Conservation (phyloP, 768 basidiomycete genomes). For the Lenzites betulinus region DNA sequence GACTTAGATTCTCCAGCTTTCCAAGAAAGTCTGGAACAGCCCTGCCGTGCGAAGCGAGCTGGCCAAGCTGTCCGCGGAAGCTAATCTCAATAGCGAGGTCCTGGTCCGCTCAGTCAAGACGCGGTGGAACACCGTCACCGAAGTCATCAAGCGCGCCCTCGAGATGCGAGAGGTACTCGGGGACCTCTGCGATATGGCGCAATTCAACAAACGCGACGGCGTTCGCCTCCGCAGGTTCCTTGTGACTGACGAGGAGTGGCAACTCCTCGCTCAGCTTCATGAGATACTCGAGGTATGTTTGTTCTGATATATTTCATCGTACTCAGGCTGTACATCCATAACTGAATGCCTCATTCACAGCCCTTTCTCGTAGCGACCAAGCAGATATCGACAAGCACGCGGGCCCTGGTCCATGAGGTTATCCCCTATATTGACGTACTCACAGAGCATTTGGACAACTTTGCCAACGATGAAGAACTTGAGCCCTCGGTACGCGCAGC, state of each 20-base stretch:
- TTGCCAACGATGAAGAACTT: constrained; percentile 14
- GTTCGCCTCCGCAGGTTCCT: constrained; percentile 19
- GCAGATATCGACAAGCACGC: constrained; percentile 22
- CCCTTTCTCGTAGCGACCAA: constrained; percentile 30
- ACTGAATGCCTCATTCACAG: constrained; percentile 13
- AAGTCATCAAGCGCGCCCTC: constrained; percentile 24
- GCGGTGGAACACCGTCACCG: constrained; percentile 30
- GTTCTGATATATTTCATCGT: too few species aligned
- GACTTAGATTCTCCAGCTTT: not conserved
- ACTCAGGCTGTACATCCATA: constrained; percentile 18
- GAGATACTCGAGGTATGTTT: too few species aligned
- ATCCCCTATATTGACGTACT: constrained; percentile 34
- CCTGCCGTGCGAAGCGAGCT: constrained; percentile 25
- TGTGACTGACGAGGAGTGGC: constrained; percentile 28
- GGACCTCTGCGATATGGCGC: constrained; percentile 16
- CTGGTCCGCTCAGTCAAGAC: constrained; percentile 15
- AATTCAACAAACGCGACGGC: constrained; percentile 26
- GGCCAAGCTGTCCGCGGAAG: constrained; percentile 6
- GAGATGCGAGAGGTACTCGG: constrained; percentile 21
- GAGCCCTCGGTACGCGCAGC: constrained; percentile 25
- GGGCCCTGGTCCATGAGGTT: constrained; percentile 32
- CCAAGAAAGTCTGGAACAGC: constrained; percentile 7
- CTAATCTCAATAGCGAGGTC: constrained; percentile 12
- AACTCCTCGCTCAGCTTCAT: constrained; percentile 9
- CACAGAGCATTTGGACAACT: constrained; percentile 24